Evolutionary conservation across 106 monocot species (phyloP), one percentile per base, ranked within the genome.

Genomic region (Acorus gramineus): DNA sequence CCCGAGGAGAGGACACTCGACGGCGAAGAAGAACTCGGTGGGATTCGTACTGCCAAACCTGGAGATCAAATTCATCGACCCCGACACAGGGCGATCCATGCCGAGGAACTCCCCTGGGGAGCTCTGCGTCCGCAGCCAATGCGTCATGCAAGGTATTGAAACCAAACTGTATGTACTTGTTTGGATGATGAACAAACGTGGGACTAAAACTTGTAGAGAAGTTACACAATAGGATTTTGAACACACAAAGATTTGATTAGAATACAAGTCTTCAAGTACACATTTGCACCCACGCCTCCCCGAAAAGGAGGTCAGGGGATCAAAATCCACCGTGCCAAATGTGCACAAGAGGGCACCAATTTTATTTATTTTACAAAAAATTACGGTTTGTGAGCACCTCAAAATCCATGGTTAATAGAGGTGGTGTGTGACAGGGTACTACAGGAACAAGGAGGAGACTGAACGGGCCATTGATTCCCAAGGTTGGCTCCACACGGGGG

Each of bases 401-500:
- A 28, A 28, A 28, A 28, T 28, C 28, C 28, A 28, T 28, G 28
- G 28, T 28, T 28, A 28, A 28, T 28, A 28, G 28, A 64, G 7
- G 4, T 61, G 0, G 9, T 3, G 10, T 63, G 14, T 49, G 11
- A 14, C 10, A 86, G 92, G 93, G 52, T 94, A 94, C 59, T 82
- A 82, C 74, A 86, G 80, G 70, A 94, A 80, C 9, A 68, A 60
- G 57, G 89, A 86, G 53, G 89, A 86, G 71, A 94, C 93, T 5
- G 69, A 79, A 14, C 62, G 66, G 8, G 86, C 81, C 1, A 73
- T 94, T 4, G 93, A 94, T 60, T 8, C 49, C 5, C 59, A 69
- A 44, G 89, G 89, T 49, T 89, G 89, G 93, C 89, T 93, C 46
- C 90, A 87, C 62, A 90, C 95, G 0, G 95, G 95, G 7, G 90